phyloP scores from a whole-genome alignment of 2,329 filamentous ascomycete species.

The Tolypocladium capitatum region DNA sequence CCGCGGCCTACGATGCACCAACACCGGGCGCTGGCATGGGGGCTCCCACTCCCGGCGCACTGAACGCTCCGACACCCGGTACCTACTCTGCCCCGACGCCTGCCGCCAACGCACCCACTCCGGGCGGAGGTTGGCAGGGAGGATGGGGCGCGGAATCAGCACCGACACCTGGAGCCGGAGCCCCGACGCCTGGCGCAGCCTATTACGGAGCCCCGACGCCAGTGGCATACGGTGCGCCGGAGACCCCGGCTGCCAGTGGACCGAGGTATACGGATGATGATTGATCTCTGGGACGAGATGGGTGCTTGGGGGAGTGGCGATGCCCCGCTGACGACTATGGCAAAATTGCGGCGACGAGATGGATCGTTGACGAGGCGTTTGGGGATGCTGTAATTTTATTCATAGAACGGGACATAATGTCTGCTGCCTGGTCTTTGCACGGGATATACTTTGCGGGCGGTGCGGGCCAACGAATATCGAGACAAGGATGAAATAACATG shows the following conservation, averaged over 20 bases:
- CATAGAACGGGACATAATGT: neutral
- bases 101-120: constrained; percentile 53
- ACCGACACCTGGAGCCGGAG: constrained; percentile 51
- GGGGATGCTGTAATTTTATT: neutral
- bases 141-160: constrained; percentile 50
- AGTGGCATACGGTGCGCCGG: constrained; percentile 43
- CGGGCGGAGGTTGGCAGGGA: constrained; percentile 48
- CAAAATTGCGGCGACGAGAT: neutral
- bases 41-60: constrained; percentile 47
- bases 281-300: constrained; percentile 3
- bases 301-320: neutral
- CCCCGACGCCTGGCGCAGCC: constrained; percentile 53
- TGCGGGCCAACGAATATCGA: neutral
- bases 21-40: constrained; percentile 47
- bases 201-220: constrained; percentile 51
- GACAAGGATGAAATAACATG: neutral
- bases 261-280: constrained; percentile 42
- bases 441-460: neutral
- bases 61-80: constrained; percentile 60
- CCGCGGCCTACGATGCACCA: constrained; percentile 53
- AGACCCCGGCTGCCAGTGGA: constrained; percentile 48
- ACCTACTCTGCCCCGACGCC: constrained; percentile 53
- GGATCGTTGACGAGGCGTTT: neutral
- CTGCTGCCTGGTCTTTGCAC: neutral
- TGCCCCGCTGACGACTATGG: neutral